Evolutionary conservation across 805 yeast genomes (phyloP), one percentile per base, ranked within the genome.

Genomic region (Torulaspora delbrueckii): DNA sequence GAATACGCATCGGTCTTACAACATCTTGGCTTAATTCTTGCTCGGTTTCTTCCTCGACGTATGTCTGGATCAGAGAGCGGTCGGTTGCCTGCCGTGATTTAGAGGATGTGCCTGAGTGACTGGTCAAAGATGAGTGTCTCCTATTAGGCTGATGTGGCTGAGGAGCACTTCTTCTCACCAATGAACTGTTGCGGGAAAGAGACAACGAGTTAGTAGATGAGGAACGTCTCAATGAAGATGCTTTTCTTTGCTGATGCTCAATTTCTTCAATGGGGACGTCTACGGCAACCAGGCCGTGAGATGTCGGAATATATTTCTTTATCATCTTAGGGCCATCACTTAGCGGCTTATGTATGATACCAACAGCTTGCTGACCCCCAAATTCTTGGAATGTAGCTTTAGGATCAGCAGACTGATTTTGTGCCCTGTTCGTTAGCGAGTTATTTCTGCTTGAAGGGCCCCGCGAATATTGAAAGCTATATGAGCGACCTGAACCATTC

Each of bases 251-350:
- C 13, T 52, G 58, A 7, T 48, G 50, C 16, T 49, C 55, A 34
- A 57, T 61, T 10, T 50, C 55, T 18, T 59, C 63, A 9, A 73
- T 74, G 0, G 88, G 86, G 3, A 84, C 89, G 54, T 84, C 90
- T 4, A 84, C 70, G 8, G 82, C 72, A 40, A 81, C 76, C 45
- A 84, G 71, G 10, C 93, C 93, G 54, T 78, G 73, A 3, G 86
- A 81, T 1, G 88, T 82, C 2, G 93, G 91, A 37, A 84, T 73
- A 66, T 84, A 84, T 51, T 78, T 82, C 53, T 81, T 82, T 8
- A 83, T 75, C 67, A 76, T 82, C 44, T 69, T 75, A 42, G 51
- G 55, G 39, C 42, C 46, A 36, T 51, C 57, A 51, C 36, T 58
- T 51, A 16, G 59, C 49, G 35, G 53, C 48, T 63, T 42, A 53